Base-by-base conservation (phyloP, 768 basidiomycete genomes). In the Chalciporus sphaerocephalus region DNA sequence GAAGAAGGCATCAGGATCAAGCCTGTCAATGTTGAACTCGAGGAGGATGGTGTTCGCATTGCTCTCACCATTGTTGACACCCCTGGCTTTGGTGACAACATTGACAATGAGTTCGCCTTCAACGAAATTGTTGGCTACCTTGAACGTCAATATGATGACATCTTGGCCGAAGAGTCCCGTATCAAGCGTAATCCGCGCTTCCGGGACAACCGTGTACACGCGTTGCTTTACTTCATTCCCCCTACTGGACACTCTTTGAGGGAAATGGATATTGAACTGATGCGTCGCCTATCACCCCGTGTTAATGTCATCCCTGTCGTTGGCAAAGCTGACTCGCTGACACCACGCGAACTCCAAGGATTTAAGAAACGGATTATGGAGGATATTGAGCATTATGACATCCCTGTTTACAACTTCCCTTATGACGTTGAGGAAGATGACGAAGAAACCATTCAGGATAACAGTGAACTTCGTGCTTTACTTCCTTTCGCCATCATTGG, bases 291-390 rank as follows among this genome's bases (percentile, higher is more conserved):
- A 43, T 95, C 96, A 3, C 93, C 93, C 20, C 87, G 94, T 46
- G 96, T 97, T 67, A 99, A 99, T 63, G 96, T 99, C 53, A 99
- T 99, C 54, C 96, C 96, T 38, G 94, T 98, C 59, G 79, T 91
- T 59, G 96, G 96, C 48, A 99, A 99, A 68, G 89, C 94, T 1
- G 96, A 99, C 65, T 84, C 92, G 13, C 71, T 99, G 63, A 99
- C 95, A 10, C 92, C 93, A 3, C 82, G 79, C 50, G 96, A 98
- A 65, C 81, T 98, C 43, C 80, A 81, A 44, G 92, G 85, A 10
- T 99, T 99, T 82, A 99, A 95, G 77, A 93, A 93, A 69, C 76
- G 96, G 66, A 84, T 99, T 59, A 99, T 98, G 95, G 95, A 99
- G 69, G 96, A 99, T 64, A 99, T 99, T 56, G 95, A 97, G 60